These are phyloP conservation scores for Pythium phragmitis DNA, from an alignment of 352 stramenopile species.

Conservation along the genomic window DNA sequence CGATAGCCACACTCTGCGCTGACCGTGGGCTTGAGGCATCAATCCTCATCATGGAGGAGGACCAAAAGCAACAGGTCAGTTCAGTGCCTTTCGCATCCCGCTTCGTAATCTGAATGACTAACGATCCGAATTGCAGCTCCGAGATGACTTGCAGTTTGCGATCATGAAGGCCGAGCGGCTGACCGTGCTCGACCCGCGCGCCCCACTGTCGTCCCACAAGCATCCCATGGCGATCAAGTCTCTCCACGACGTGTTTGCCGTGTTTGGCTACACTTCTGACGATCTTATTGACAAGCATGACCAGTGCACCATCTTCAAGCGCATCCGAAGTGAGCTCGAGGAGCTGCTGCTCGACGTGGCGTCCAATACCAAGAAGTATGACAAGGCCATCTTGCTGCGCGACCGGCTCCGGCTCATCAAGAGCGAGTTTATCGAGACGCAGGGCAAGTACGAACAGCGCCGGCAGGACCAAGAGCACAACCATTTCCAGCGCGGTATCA, in stretches of 20 bases:
- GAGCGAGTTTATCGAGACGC: slow-evolving; percentile 64
- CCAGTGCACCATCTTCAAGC: slow-evolving; percentile 68
- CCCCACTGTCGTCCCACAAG: slow-evolving; percentile 34
- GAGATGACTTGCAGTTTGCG: slow-evolving; percentile 71
- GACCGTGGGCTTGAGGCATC: background rate
- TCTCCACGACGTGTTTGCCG: slow-evolving; percentile 63
- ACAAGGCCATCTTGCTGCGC: slow-evolving; percentile 64
- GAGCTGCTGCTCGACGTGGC: slow-evolving; percentile 52
- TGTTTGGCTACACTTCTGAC: slow-evolving; percentile 61
- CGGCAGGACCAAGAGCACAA: slow-evolving; percentile 48
- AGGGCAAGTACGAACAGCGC: slow-evolving; percentile 52
- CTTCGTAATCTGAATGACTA: background rate
- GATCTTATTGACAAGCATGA: slow-evolving; percentile 74
- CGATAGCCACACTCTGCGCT: background rate
- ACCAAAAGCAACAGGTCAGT: slow-evolving; percentile 54
- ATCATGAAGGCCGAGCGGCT: slow-evolving; percentile 65
- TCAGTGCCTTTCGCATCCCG: background rate
- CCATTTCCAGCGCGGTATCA: slow-evolving; percentile 48
- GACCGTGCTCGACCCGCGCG: slow-evolving; percentile 44
- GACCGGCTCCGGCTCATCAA: slow-evolving; percentile 65
- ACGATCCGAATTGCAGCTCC: slow-evolving; percentile 37
- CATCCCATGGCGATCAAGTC: slow-evolving; percentile 67
- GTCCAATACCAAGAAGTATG: slow-evolving; percentile 64
- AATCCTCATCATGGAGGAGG: slow-evolving; percentile 44
- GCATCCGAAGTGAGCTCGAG: slow-evolving; percentile 56